Base-by-base conservation (phyloP, 805 yeast genomes). In the Suhomyces faveliae region DNA sequence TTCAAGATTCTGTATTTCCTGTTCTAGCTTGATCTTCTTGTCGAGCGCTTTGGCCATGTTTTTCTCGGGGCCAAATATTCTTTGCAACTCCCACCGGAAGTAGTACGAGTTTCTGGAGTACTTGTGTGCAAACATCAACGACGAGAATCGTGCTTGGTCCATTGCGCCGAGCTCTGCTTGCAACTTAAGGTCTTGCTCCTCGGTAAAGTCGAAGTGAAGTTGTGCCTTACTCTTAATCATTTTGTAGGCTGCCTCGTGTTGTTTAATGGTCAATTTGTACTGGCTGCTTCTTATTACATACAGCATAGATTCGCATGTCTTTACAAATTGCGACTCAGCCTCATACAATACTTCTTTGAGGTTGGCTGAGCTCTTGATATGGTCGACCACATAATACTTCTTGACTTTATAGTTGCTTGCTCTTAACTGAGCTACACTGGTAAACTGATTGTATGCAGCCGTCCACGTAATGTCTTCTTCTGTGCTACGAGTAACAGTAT, bases 81-180 rank as follows among this genome's bases (percentile, higher is more conserved):
- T 54, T 25, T 58, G 61, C 9, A 71, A 50, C 42, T 68, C 70
- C 70, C 71, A 67, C 30, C 52, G 53, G 5, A 68, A 56, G 58
- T 61, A 60, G 21, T 65, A 49, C 8, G 66, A 46, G 21, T 49
- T 49, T 22, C 48, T 47, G 5, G 71, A 64, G 46, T 59, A 67
- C 33, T 53, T 58, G 21, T 54, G 20, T 0, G 73, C 74, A 57
- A 70, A 66, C 8, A 68, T 61, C 37, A 70, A 50, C 17, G 43
- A 47, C 0, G 60, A 48, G 0, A 66, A 70, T 33, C 60, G 50
- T 8, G 13, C 15, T 40, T 43, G 45, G 17, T 29, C 37, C 24
- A 66, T 13, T 3, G 21, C 11, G 8, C 21, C 2, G 11, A 68
- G 17, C 11, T 43, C 35, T 1, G 50, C 33, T n/a, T 21, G 9